A percentile compares a stretch with the other conserved stretches of the same genome.
Evolutionary conservation across 345 rosid genomes (phyloP).

Genomic region (Eucalyptus sp.): DNA sequence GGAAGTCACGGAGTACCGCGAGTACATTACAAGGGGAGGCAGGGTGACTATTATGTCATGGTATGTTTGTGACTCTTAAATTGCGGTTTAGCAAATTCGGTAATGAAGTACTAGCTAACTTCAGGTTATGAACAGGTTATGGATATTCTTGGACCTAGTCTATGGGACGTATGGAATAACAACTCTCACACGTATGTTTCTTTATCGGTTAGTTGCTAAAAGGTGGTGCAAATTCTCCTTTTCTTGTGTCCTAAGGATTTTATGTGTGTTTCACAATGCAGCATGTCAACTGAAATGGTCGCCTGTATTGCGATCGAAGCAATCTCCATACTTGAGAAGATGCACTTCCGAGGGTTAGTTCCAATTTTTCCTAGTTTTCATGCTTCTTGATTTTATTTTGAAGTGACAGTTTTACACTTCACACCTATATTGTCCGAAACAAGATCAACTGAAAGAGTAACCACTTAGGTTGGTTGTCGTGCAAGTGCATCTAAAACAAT

Average conservation of each 20-base stretch:
- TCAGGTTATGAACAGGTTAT: slow-evolving; percentile 33
- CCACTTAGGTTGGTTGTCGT: background rate
- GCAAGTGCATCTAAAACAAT: background rate
- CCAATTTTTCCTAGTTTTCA: background rate
- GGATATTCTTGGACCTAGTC: slow-evolving; percentile 76
- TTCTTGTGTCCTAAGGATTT: background rate
- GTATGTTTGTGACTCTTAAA: slow-evolving; percentile 15
- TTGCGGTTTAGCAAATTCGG: background rate
- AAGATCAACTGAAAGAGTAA: background rate
- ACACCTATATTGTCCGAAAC: background rate
- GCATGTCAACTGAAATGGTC: slow-evolving; percentile 47
- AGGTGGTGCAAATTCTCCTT: background rate
- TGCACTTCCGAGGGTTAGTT: slow-evolving; percentile 34
- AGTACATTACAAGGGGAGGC: slow-evolving; percentile 67
- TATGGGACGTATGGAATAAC: slow-evolving; percentile 80
- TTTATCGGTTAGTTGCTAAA: background rate
- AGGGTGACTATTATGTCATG: slow-evolving; percentile 73
- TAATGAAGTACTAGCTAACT: background rate
- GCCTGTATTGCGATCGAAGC: slow-evolving; percentile 46
- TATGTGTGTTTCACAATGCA: background rate
- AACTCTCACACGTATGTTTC: slow-evolving; percentile 27
- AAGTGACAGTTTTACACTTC: background rate
- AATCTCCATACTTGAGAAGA: slow-evolving; percentile 37
- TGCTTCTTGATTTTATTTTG: background rate
- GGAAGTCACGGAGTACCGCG: slow-evolving; percentile 79